Evolutionary conservation across 2,329 filamentous ascomycete genomes (phyloP), one percentile per base, ranked within the genome.

Genomic region (Fusarium sp.): DNA sequence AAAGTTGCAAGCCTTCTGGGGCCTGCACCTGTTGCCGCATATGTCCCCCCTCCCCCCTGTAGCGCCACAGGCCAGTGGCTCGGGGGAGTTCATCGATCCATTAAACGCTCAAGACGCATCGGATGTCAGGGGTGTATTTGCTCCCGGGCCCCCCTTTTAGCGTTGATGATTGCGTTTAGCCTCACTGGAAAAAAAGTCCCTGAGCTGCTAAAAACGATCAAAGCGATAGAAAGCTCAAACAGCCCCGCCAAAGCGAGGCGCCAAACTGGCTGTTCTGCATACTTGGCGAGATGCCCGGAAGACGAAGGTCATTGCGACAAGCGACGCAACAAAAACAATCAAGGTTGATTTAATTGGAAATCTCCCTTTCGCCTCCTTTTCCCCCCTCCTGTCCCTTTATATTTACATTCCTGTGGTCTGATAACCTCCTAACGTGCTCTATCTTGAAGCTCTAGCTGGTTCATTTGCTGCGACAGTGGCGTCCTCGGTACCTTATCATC

Each of bases 321-420:
- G 25, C 27, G 58, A 60, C 67, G 63, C 60, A 63, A 66, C 50
- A 55, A 65, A 66, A 64, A 55, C 68, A 68, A 73, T 47, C 45
- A 58, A 51, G 17, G 9, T 37, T 57, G 17, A 27, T 23, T 39
- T 37, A 31, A 36, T 23, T 43, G 37, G 51, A 54, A 57, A 64
- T 59, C 53, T 48, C 42, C 20, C 40, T 50, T 55, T 43, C 53
- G 18, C 55, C 64, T 54, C 58, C 35, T 47, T 63, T 58, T 66
- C 45, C 13, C 10, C 25, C 25, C 27, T 40, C 40, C 42, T 55
- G 31, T 37, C 58, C 40, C 41, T 48, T 54, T 67, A 39, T 61
- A 41, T 57, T 36, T 42, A 46, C 71, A 73, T 73, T 73, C 71
- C 71, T 66, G 17, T 55, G 23, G 45, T 48, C 37, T 63, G 37